A percentile compares a stretch with the other conserved stretches of the same genome.
Evolutionary conservation across 768 basidiomycete genomes (phyloP).

Genomic region (Tricholoma saponaceum): DNA sequence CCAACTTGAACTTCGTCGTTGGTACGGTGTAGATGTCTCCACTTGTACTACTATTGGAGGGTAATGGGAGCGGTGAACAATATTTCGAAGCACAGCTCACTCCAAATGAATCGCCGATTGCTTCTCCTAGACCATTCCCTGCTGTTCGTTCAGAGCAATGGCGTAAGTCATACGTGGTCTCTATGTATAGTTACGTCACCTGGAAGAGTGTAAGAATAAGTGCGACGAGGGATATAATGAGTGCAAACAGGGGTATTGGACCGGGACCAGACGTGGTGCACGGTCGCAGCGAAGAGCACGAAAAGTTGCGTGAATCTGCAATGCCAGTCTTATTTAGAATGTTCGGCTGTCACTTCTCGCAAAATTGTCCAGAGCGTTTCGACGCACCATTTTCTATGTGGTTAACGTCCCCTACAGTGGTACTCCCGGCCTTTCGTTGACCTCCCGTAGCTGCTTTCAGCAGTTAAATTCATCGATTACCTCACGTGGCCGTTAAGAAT

Average conservation of each 20-base stretch:
- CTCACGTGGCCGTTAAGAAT: no score
- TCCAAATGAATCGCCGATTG: not conserved
- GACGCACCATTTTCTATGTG: no score
- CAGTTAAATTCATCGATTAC: no score
- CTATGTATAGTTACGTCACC: not conserved
- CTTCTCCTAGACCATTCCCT: not conserved
- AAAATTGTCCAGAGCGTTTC: no score
- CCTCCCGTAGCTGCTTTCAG: no score
- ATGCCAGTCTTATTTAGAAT: no score
- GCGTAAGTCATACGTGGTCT: not conserved
- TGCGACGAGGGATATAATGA: not conserved
- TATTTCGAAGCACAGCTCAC: not conserved
- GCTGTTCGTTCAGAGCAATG: slow-evolving; percentile 1
- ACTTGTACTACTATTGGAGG: not conserved
- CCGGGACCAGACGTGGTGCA: not conserved
- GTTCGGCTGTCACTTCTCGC: no score
- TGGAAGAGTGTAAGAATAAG: not conserved
- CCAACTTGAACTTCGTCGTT: not conserved
- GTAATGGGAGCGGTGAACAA: not conserved
- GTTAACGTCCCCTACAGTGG: no score
- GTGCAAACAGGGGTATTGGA: not conserved
- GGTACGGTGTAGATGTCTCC: not conserved
- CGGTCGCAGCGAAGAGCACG: not conserved
- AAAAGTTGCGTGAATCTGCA: no score
- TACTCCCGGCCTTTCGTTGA: no score